Evolutionary conservation across 108 stramenopile genomes (phyloP).

Genomic region (Skeletonema marinoi): DNA sequence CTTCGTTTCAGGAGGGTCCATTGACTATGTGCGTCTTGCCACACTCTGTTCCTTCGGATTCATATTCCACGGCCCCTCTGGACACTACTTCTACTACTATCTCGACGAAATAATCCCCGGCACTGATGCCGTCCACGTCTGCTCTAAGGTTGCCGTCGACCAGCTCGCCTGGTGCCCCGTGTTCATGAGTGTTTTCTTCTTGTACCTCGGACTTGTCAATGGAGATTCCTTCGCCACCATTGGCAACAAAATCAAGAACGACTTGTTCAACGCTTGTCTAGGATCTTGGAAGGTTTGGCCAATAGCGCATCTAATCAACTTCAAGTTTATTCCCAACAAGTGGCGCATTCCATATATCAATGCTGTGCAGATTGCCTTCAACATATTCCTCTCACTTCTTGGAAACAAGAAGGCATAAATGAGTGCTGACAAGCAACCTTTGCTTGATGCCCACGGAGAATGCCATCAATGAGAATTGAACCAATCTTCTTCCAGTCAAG

Average conservation of each 20-base stretch:
- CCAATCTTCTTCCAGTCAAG: no score
- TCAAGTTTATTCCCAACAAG: constrained; percentile 94
- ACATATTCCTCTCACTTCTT: constrained; percentile 97
- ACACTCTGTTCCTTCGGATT: constrained; percentile 93
- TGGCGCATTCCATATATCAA: constrained; percentile 97
- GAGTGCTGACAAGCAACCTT: background rate
- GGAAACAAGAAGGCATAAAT: constrained; percentile 79
- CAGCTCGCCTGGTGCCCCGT: constrained; percentile 95
- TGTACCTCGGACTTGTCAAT: constrained; percentile 93
- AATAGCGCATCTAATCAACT: constrained; percentile 95
- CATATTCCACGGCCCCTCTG: constrained; percentile 97
- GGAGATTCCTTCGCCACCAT: constrained; percentile 89
- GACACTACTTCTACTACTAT: constrained; percentile 99
- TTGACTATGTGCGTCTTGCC: constrained; percentile 93
- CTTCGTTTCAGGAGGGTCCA: constrained; percentile 91
- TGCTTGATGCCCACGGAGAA: background rate
- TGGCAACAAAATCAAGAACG: constrained; percentile 89
- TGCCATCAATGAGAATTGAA: no score
- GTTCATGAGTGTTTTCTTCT: constrained; percentile 97
- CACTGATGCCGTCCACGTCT: constrained; percentile 75
- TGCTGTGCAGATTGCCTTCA: constrained; percentile 95
- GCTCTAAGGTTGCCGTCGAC: constrained; percentile 94
- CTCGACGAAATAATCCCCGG: constrained; percentile 89
- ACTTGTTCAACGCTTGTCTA: constrained; percentile 92
- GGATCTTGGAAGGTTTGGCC: constrained; percentile 99